These are phyloP conservation scores for Macaranga tanarius DNA, from an alignment of 441 rosid species.

Conservation along the genomic window DNA sequence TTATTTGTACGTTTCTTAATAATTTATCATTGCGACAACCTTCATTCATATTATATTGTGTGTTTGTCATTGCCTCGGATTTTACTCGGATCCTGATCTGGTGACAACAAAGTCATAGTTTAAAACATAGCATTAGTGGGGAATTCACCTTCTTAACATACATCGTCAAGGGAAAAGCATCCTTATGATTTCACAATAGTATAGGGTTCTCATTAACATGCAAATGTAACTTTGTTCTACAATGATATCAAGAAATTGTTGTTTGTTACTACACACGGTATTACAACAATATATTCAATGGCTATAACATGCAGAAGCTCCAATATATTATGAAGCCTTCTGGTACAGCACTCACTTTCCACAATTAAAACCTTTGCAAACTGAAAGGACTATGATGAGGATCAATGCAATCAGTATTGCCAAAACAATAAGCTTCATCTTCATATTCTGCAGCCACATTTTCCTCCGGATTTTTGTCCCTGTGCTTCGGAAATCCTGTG, in stretches of 20 bases:
- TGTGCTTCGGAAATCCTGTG: conserved; percentile 57
- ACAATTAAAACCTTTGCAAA: conserved; percentile 67
- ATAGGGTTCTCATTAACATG: not conserved
- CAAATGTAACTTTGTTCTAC: not conserved
- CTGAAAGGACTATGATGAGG: conserved; percentile 64
- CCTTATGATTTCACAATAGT: conserved; percentile 2
- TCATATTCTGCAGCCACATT: conserved; percentile 87
- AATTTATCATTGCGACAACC: too few species aligned
- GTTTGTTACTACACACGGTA: conserved; percentile 21
- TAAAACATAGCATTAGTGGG: too few species aligned
- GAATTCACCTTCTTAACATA: too few species aligned
- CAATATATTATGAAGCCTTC: not conserved
- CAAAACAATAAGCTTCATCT: conserved; percentile 63
- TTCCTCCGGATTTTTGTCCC: conserved; percentile 64
- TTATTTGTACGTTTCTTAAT: too few species aligned
- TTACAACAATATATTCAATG: conserved; percentile 16
- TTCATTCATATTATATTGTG: too few species aligned
- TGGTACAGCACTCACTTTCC: conserved; percentile 24
- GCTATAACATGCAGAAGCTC: conserved; percentile 10
- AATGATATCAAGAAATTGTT: conserved; percentile 3
- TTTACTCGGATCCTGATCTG: too few species aligned
- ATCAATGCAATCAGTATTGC: conserved; percentile 64
- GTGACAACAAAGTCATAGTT: too few species aligned
- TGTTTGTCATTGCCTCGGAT: too few species aligned
- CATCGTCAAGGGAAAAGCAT: not conserved